Conservation (phyloP, 768 basidiomycete genomes). For the Auricularia heimuer region DNA sequence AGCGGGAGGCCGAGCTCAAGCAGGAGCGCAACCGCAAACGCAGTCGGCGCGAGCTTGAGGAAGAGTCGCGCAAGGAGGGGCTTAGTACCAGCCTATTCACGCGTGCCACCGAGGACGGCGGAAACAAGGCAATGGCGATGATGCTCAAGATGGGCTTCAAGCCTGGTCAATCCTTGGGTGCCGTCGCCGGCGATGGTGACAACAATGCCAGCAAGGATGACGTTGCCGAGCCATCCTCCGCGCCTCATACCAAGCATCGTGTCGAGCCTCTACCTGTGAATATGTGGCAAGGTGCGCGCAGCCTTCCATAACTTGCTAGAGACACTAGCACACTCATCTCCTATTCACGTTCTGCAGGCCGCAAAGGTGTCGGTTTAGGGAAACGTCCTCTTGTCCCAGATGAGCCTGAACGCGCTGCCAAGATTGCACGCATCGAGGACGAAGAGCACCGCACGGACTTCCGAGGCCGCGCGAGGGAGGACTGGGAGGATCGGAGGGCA, state of each 20-base stretch:
- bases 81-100: constrained; percentile 75
- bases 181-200: background rate
- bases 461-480: constrained; percentile 58
- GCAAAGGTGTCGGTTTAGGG: constrained; percentile 46
- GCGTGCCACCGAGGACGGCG: constrained; percentile 55
- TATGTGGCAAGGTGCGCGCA: constrained; percentile 67
- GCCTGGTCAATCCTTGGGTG: constrained; percentile 71
- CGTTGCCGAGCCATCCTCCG: background rate
- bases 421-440: constrained; percentile 40
- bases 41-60: constrained; percentile 56
- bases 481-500: constrained; percentile 68
- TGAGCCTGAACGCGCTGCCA: constrained; percentile 54
- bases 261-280: constrained; percentile 63
- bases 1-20: constrained; percentile 45
- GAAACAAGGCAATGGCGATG: constrained; percentile 75
- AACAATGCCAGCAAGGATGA: background rate
- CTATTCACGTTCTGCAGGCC: constrained; percentile 40
- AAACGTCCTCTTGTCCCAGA: constrained; percentile 60
- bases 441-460: constrained; percentile 44
- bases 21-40: constrained; percentile 61
- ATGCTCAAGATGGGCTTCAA: constrained; percentile 95
- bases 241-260: constrained; percentile 29
- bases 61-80: constrained; percentile 68
- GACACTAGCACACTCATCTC: background rate
- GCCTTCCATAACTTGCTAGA: background rate